A percentile compares a stretch with the other conserved stretches of the same genome.
phyloP scores from a whole-genome alignment of 164 flowering plant species.

The Magnolia kwangsiensis region DNA sequence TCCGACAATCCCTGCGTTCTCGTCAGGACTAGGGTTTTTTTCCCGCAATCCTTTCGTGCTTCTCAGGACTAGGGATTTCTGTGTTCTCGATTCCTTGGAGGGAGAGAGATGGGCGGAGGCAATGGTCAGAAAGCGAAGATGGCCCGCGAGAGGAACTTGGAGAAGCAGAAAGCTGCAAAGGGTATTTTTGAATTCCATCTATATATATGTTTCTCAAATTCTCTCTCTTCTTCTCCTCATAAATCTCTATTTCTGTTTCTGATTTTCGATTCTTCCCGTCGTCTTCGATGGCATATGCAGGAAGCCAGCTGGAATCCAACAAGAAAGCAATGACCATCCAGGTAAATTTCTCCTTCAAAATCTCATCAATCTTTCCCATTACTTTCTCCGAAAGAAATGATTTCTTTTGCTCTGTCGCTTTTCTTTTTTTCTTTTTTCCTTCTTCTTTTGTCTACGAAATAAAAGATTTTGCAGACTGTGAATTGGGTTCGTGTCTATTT shows the following conservation, averaged over 20 bases:
- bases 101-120: constrained; percentile 15
- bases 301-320: constrained; percentile 17
- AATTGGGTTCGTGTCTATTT: background rate
- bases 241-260: too few relatives aligned
- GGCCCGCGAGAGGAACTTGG: constrained; percentile 19
- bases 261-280: background rate
- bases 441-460: too few relatives aligned
- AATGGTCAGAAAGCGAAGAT: constrained; percentile 21
- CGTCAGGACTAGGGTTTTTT: background rate
- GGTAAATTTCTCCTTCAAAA: background rate
- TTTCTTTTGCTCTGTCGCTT: background rate
- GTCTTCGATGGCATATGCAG: background rate
- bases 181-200: background rate
- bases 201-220: too few relatives aligned
- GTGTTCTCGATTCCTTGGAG: background rate
- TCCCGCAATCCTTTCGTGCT: background rate
- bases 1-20: background rate
- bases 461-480: background rate
- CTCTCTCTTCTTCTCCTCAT: background rate
- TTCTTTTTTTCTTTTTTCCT: background rate
- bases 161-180: constrained; percentile 15
- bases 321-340: constrained; percentile 9
- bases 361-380: background rate
- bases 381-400: background rate
- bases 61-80: background rate